Percentiles rank a stretch among this genome's conserved stretches.
Evolutionary conservation across 768 basidiomycete genomes (phyloP).

Genomic region (Boletellus ananiceps): DNA sequence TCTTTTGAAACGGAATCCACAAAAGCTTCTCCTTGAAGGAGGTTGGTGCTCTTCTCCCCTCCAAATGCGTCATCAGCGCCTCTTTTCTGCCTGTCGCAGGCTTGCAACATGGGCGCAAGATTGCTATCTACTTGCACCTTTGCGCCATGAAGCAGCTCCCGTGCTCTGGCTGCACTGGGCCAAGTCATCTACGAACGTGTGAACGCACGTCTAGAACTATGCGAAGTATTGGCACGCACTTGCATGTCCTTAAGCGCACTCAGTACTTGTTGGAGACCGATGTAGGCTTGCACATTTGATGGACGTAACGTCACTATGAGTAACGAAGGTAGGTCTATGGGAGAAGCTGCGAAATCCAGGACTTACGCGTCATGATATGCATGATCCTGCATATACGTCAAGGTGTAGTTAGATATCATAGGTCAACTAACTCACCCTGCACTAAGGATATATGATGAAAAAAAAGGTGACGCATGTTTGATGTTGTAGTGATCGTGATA

Average conservation of each 20-base stretch:
- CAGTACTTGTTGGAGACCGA: constrained; percentile 63
- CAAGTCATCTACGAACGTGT: constrained; percentile 48
- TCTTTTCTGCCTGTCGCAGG: constrained; percentile 50
- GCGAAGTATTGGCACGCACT: constrained; percentile 34
- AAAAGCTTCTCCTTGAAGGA: constrained; percentile 40
- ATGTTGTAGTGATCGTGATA: constrained; percentile 61
- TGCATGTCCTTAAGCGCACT: constrained; percentile 62
- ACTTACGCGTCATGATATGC: constrained; percentile 70
- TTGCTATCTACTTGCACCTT: constrained; percentile 48
- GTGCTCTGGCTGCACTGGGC: constrained; percentile 65
- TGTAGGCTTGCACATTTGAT: constrained; percentile 61
- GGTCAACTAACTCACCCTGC: constrained; percentile 52
- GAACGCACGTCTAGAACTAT: constrained; percentile 6
- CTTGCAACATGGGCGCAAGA: constrained; percentile 33
- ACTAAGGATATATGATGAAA: constrained; percentile 65
- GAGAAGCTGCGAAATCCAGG: background rate
- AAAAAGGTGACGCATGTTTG: constrained; percentile 56
- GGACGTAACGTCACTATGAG: constrained; percentile 64
- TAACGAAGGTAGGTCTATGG: constrained; percentile 10
- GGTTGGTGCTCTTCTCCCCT: constrained; percentile 45
- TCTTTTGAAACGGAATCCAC: constrained; percentile 23
- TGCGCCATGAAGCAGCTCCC: constrained; percentile 63
- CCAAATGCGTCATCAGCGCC: constrained; percentile 62
- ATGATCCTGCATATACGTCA: constrained; percentile 51
- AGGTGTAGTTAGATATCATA: background rate